These are phyloP conservation scores for Thraustochytrium sp. DNA, from an alignment of 352 stramenopile species.

Conservation along the genomic window DNA sequence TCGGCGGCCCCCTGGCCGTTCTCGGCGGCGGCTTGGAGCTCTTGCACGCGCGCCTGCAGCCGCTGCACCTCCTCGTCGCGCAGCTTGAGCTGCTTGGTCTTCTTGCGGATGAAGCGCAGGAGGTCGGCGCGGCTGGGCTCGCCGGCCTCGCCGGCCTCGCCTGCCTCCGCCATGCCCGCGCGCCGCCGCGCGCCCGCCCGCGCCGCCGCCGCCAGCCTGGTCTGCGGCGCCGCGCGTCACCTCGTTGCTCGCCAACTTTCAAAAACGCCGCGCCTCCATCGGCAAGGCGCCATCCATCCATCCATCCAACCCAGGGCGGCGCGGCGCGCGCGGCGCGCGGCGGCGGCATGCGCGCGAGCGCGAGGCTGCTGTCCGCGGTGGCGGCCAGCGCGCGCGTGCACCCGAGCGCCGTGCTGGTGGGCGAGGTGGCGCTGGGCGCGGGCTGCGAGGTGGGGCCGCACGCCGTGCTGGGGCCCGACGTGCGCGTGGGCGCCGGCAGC, in stretches of 20 bases:
- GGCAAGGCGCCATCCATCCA: not conserved
- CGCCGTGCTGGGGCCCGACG: constrained; percentile 58
- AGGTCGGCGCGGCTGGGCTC: constrained; percentile 17
- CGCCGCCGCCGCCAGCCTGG: too few relatives aligned
- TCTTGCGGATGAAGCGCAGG: constrained; percentile 7
- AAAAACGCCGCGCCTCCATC: not conserved
- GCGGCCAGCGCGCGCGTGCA: not conserved
- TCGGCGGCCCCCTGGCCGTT: not conserved
- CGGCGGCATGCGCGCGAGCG: not conserved
- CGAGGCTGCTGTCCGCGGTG: not conserved
- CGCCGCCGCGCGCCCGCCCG: not conserved
- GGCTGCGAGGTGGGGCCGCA: constrained; percentile 61
- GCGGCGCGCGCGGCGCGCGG: not conserved
- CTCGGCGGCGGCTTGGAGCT: not conserved
- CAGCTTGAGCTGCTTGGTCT: not conserved
- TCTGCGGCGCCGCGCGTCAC: not conserved
- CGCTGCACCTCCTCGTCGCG: not conserved
- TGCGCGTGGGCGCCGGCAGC: constrained; percentile 59
- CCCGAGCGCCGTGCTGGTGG: not conserved
- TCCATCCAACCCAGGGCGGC: not conserved
- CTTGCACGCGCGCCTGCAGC: not conserved
- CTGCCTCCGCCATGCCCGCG: not conserved
- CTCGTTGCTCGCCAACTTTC: not conserved
- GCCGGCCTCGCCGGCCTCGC: not conserved
- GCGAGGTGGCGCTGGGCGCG: constrained; percentile 53